Evolutionary conservation across 352 stramenopile genomes (phyloP).

Genomic region (Phytopythium kandeliae): DNA sequence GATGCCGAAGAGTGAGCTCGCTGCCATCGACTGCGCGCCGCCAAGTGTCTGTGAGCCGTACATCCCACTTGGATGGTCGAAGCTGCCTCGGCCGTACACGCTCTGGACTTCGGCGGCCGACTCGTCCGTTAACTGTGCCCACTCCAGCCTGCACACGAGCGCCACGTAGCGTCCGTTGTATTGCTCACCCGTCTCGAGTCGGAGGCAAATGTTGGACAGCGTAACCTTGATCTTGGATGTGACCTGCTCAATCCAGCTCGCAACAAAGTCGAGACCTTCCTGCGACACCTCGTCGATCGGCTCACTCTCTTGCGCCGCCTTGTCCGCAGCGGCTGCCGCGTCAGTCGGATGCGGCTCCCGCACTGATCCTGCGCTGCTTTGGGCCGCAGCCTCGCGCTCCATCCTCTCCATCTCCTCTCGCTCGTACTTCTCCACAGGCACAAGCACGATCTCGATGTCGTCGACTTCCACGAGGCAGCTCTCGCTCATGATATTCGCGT

Average conservation of each 20-base stretch:
- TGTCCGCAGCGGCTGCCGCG: background rate
- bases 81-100: slow-evolving; percentile 46
- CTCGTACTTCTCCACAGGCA: slow-evolving; percentile 28
- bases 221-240: slow-evolving; percentile 89
- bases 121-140: slow-evolving; percentile 82
- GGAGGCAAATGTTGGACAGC: slow-evolving; percentile 79
- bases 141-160: slow-evolving; percentile 68
- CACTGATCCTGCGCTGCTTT: background rate
- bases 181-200: slow-evolving; percentile 61
- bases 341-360: background rate
- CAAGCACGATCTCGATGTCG: slow-evolving; percentile 86
- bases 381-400: slow-evolving; percentile 6
- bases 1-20: slow-evolving; percentile 75
- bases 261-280: slow-evolving; percentile 88
- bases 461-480: slow-evolving; percentile 85
- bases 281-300: slow-evolving; percentile 75
- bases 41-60: slow-evolving; percentile 26
- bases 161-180: slow-evolving; percentile 60
- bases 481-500: slow-evolving; percentile 85
- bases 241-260: slow-evolving; percentile 87
- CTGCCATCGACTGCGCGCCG: slow-evolving; percentile 72
- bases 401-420: slow-evolving; percentile 6
- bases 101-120: slow-evolving; percentile 72
- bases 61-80: slow-evolving; percentile 21
- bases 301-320: slow-evolving; percentile 14